Evolutionary conservation across 139 green algal species (phyloP).

Genomic region (Chlorella sp.): DNA sequence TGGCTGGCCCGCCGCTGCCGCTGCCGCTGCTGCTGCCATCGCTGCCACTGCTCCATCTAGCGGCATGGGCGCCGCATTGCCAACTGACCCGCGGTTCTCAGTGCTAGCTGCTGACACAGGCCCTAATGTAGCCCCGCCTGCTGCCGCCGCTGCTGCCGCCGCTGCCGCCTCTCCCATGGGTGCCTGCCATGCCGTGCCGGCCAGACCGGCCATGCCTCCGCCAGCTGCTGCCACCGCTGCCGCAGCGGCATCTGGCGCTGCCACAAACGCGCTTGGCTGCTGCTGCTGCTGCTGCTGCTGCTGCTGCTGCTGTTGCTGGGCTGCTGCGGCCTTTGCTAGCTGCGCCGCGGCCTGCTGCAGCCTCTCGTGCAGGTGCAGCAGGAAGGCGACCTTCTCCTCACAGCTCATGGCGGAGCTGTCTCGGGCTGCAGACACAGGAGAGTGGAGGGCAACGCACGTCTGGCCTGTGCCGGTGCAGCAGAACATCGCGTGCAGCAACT

Average conservation of each 20-base stretch:
- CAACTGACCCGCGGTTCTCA: conserved; percentile 4
- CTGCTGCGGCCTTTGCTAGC: neutral
- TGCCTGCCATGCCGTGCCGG: neutral
- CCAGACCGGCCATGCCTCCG: neutral
- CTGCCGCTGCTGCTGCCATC: conserved; percentile 1
- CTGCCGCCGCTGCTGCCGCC: neutral
- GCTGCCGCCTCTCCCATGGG: neutral
- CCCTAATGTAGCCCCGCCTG: neutral
- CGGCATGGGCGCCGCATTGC: conserved; percentile 4
- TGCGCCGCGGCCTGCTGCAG: conserved; percentile 38
- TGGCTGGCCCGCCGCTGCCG: neutral
- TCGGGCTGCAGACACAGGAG: conserved; percentile 37
- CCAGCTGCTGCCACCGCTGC: neutral
- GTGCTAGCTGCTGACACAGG: neutral
- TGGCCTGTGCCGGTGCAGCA: neutral
- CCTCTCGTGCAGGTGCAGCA: conserved; percentile 58
- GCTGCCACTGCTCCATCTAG: neutral
- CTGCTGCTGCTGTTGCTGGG: neutral
- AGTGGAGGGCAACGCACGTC: neutral
- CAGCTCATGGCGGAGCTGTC: conserved; percentile 42
- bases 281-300: neutral
- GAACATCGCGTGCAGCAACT: neutral
- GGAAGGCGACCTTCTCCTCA: conserved; percentile 59
- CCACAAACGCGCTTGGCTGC: neutral
- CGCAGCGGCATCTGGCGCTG: neutral